Base-by-base conservation (phyloP, 768 basidiomycete genomes). In the Fistulinella prunicolor region DNA sequence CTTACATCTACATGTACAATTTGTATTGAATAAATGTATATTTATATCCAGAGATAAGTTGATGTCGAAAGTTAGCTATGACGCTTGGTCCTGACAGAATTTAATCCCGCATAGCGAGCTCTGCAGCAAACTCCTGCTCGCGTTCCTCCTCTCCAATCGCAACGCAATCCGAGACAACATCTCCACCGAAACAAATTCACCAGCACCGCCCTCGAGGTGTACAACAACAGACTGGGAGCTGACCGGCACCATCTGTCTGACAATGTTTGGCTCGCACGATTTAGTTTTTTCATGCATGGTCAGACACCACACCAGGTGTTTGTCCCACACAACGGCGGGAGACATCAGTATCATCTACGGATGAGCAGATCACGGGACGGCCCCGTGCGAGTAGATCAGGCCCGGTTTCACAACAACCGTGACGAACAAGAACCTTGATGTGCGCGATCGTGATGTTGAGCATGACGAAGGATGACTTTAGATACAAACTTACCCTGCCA, bases 171-270 rank as follows among this genome's bases (percentile, higher is more conserved):
- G 61, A 16, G 65, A 67, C 44, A 62, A 67, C 44, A 54, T 61
- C 67, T 65, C 9, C 53, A 24, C 16, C 50, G 50, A 24, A 68
- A 71, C 42, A 71, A 70, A 13, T 68, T 73, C 29, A 66, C 72
- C 7, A 54, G 63, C 28, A 65, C 70, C 13, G 59, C 67, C 41
- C 46, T 73, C 26, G 60, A 64, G 24, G 67, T 65, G 5, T 69
- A 70, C 56, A 66, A 66, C 34, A 55, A 64, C n/a, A n/a, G 70
- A 72, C 35, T 62, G 65, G 3, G 57, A 66, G 1, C 64, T 79
- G n/a, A n/a, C n/a, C n/a, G n/a, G n/a, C 30, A 60, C 73, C 44
- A 54, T 77, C 21, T 66, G 77, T 9, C 78, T 76, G 77, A 79
- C 43, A 77, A 79, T 54, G 67, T 79, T 29, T 79, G 77, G 66